phyloP scores from a whole-genome alignment of 202 grass and related monocot genomes.

The Musa balbisiana region DNA sequence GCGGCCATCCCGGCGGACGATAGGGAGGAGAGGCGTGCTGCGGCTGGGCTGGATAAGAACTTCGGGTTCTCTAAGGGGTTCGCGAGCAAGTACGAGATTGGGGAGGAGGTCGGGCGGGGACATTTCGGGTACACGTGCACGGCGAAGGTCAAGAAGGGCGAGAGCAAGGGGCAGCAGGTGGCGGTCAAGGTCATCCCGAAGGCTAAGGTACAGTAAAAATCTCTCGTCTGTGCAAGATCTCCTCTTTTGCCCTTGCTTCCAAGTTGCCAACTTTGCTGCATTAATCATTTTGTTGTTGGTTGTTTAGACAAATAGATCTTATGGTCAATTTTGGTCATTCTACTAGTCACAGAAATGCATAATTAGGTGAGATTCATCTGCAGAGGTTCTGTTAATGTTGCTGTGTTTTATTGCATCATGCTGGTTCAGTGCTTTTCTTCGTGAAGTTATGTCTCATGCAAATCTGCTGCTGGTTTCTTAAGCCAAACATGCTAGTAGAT shows the following conservation, averaged over 20 bases:
- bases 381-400: neutral
- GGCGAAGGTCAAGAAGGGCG: constrained; percentile 50
- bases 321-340: neutral
- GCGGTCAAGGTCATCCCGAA: constrained; percentile 84
- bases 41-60: constrained; percentile 55
- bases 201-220: constrained; percentile 46
- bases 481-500: neutral
- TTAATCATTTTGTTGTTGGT: neutral
- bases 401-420: neutral
- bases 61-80: constrained; percentile 66
- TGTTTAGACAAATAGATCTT: neutral
- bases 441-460: neutral
- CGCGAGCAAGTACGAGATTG: constrained; percentile 50
- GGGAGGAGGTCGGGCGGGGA: constrained; percentile 56
- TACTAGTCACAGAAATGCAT: neutral
- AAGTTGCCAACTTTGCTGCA: neutral
- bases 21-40: constrained; percentile 21
- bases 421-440: neutral
- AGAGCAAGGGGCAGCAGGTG: constrained; percentile 48
- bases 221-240: neutral
- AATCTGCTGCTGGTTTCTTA: neutral
- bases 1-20: constrained; percentile 43
- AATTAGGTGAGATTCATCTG: neutral
- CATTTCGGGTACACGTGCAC: constrained; percentile 79
- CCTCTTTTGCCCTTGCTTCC: neutral